phyloP scores from a whole-genome alignment of 75 land plant genomes.

The Gnetum montanum region DNA sequence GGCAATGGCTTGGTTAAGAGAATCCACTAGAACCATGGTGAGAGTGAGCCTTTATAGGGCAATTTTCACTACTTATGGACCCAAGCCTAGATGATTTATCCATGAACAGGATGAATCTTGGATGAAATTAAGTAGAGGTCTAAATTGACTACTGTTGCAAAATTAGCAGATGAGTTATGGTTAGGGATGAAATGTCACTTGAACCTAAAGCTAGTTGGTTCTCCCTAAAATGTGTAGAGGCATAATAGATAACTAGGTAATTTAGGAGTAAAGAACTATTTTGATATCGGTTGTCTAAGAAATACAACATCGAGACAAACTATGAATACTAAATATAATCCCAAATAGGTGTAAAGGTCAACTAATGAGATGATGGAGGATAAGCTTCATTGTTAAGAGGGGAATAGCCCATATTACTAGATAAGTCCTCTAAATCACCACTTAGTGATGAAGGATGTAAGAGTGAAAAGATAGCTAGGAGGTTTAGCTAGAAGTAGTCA shows the following conservation, averaged over 20 bases:
- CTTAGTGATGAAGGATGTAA: not conserved
- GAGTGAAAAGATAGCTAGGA: not conserved
- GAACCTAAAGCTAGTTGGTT: not conserved
- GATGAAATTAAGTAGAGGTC: too few relatives aligned
- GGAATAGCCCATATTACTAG: not conserved
- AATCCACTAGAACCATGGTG: too few relatives aligned
- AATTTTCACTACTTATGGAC: too few relatives aligned
- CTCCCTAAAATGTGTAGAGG: not conserved
- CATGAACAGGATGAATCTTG: too few relatives aligned
- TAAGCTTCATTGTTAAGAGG: not conserved
- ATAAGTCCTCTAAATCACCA: not conserved
- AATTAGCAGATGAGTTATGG: not conserved
- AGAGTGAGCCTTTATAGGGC: too few relatives aligned
- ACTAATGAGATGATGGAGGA: not conserved
- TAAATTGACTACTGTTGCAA: constrained; percentile 6
- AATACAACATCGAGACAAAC: not conserved
- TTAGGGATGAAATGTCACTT: not conserved
- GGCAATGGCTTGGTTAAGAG: constrained; percentile 29
- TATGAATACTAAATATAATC: too few relatives aligned
- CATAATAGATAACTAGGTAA: not conserved
- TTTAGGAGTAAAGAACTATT: not conserved
- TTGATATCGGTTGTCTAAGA: not conserved
- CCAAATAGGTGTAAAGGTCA: too few relatives aligned
- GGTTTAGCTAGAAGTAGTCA: too few relatives aligned
- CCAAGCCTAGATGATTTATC: too few relatives aligned